A percentile compares a stretch with the other conserved stretches of the same genome.
phyloP scores from a whole-genome alignment of 2,329 filamentous ascomycete genomes.

The Fusarium penzigii region DNA sequence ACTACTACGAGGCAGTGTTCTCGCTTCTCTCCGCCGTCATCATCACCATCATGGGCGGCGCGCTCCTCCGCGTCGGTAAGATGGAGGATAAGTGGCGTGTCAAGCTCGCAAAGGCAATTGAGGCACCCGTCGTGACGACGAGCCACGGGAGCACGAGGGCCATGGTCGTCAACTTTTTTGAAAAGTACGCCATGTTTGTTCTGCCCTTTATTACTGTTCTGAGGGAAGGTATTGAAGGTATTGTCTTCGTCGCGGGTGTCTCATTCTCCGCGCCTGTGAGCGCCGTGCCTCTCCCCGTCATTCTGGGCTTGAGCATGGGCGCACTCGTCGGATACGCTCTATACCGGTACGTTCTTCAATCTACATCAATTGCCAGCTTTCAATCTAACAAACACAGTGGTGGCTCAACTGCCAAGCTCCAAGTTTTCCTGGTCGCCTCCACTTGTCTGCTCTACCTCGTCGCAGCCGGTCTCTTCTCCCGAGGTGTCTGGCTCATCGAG shows the following conservation, averaged over 20 bases:
- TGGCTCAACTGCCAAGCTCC: conserved; percentile 48
- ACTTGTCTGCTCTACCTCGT: conserved; percentile 86
- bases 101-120: conserved; percentile 73
- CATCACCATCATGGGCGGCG: conserved; percentile 80
- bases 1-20: conserved; percentile 83
- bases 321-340: conserved; percentile 69
- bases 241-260: conserved; percentile 87
- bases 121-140: conserved; percentile 42
- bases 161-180: conserved; percentile 62
- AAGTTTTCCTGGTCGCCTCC: conserved; percentile 78
- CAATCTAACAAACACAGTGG: conserved; percentile 32
- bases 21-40: conserved; percentile 75
- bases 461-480: conserved; percentile 78
- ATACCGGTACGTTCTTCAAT: conserved; percentile 61
- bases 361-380: too few species aligned
- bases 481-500: conserved; percentile 74
- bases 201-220: conserved; percentile 85
- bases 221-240: conserved; percentile 81
- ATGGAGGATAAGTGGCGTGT: conserved; percentile 83
- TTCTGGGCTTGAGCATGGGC: conserved; percentile 71
- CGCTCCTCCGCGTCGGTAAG: conserved; percentile 78
- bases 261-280: conserved; percentile 73
- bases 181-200: conserved; percentile 86
- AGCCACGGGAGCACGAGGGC: conserved; percentile 43
- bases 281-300: conserved; percentile 75